Evolutionary conservation across 257 asterid genomes (phyloP).

Genomic region (Plantago elongata): DNA sequence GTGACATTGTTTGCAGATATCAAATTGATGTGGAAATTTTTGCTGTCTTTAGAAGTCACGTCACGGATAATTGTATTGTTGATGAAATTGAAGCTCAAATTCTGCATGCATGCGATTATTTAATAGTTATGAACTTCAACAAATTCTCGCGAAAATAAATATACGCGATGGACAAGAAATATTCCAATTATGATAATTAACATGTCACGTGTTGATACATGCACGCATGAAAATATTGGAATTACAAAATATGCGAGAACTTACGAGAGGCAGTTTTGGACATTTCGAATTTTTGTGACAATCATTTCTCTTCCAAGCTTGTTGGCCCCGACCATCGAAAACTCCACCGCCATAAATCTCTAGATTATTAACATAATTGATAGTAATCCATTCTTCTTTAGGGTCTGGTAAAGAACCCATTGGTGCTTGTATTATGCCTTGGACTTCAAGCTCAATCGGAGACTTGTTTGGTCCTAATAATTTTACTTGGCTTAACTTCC

Average conservation of each 20-base stretch:
- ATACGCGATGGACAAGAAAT: too few relatives aligned
- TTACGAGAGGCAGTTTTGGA: background rate
- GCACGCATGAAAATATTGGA: too few relatives aligned
- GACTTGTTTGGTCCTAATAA: conserved; percentile 7
- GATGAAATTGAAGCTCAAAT: conserved; percentile 14
- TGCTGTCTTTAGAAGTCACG: conserved; percentile 20
- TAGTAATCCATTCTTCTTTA: conserved; percentile 24
- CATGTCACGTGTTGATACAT: too few relatives aligned
- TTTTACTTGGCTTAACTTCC: conserved; percentile 5
- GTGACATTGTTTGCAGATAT: conserved; percentile 5
- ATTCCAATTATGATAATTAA: too few relatives aligned
- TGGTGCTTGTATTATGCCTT: conserved; percentile 28
- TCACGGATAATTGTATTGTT: conserved; percentile 11
- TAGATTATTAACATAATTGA: conserved; percentile 19
- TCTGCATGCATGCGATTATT: background rate
- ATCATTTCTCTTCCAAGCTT: conserved; percentile 28
- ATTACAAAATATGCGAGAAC: background rate
- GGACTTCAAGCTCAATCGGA: conserved; percentile 19
- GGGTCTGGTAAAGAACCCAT: conserved; percentile 6
- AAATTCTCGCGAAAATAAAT: background rate
- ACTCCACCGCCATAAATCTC: conserved; percentile 32
- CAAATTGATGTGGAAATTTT: conserved; percentile 13
- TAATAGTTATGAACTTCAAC: background rate
- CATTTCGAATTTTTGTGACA: conserved; percentile 8
- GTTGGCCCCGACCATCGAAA: conserved; percentile 33